Evolutionary conservation across 768 basidiomycete species (phyloP).

Genomic region (Kwoniella heveanensis): DNA sequence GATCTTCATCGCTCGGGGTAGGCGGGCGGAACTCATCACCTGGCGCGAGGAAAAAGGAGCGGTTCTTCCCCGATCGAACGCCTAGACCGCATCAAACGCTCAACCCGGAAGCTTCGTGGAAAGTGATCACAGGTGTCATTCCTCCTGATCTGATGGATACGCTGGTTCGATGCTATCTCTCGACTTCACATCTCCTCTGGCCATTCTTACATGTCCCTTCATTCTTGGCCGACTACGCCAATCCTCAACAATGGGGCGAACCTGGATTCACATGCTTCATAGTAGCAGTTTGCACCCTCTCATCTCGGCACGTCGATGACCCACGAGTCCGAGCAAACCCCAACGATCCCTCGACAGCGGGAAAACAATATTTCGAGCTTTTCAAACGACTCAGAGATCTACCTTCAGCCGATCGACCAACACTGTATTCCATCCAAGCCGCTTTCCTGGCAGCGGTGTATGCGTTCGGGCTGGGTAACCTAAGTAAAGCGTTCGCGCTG

Average conservation of each 20-base stretch:
- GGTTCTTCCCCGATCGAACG: constrained; percentile 77
- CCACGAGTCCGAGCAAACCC: constrained; percentile 81
- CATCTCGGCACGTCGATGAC: constrained; percentile 90
- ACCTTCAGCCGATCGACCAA: constrained; percentile 83
- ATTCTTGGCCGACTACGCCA: constrained; percentile 86
- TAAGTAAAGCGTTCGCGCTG: constrained; percentile 81
- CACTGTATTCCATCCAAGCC: constrained; percentile 87
- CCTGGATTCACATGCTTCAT: constrained; percentile 93
- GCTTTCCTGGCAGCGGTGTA: constrained; percentile 90
- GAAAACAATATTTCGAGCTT: constrained; percentile 88
- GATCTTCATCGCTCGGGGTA: constrained; percentile 21
- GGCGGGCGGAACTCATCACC: constrained; percentile 24
- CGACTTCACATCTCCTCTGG: constrained; percentile 88
- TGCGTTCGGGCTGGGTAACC: constrained; percentile 83
- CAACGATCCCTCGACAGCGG: constrained; percentile 80
- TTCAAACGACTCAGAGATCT: constrained; percentile 83
- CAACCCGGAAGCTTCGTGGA: constrained; percentile 85
- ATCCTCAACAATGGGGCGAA: constrained; percentile 92
- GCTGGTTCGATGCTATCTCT: constrained; percentile 66
- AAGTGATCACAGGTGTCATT: constrained; percentile 80
- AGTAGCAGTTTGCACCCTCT: constrained; percentile 86
- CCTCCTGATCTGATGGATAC: constrained; percentile 90
- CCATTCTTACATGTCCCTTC: constrained; percentile 91
- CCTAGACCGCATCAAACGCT: constrained; percentile 70
- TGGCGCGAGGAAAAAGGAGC: constrained; percentile 27